Conservation (phyloP, 2,329 filamentous ascomycete genomes). For the Fusarium sarcochroum region DNA sequence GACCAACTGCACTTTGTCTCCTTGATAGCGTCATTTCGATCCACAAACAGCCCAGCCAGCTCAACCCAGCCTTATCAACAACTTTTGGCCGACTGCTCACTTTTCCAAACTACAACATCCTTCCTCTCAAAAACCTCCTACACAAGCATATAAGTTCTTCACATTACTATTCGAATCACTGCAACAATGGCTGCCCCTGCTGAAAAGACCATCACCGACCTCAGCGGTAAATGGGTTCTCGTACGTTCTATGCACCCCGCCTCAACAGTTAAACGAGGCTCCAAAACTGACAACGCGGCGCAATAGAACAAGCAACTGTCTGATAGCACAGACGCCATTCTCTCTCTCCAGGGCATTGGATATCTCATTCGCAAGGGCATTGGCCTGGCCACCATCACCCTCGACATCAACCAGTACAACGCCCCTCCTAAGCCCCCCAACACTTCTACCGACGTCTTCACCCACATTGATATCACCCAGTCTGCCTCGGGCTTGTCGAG, state of each 20-base stretch:
- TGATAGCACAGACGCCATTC: conserved; percentile 75
- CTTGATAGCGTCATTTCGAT: conserved; percentile 42
- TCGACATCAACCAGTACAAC: conserved; percentile 71
- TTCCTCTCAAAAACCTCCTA: background rate
- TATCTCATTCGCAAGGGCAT: conserved; percentile 82
- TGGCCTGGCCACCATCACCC: conserved; percentile 75
- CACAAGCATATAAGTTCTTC: background rate
- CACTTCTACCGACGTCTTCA: conserved; percentile 57
- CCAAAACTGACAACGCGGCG: conserved; percentile 13
- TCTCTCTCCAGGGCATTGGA: conserved; percentile 79
- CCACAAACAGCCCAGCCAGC: conserved; percentile 23
- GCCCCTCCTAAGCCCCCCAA: conserved; percentile 59
- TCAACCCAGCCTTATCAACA: conserved; percentile 21
- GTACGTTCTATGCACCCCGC: conserved; percentile 60
- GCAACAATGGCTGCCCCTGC: conserved; percentile 78
- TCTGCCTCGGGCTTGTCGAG: conserved; percentile 79
- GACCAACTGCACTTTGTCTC: conserved; percentile 12
- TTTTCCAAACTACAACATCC: conserved; percentile 9
- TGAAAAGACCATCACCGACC: conserved; percentile 75
- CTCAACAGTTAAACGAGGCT: background rate
- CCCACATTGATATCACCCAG: conserved; percentile 81
- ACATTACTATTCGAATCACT: background rate
- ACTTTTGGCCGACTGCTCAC: background rate
- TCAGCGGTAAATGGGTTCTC: conserved; percentile 79
- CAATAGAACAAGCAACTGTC: conserved; percentile 81